These are phyloP conservation scores for Sporobolomyces phaffii DNA, from an alignment of 768 basidiomycete species.

Conservation along the genomic window DNA sequence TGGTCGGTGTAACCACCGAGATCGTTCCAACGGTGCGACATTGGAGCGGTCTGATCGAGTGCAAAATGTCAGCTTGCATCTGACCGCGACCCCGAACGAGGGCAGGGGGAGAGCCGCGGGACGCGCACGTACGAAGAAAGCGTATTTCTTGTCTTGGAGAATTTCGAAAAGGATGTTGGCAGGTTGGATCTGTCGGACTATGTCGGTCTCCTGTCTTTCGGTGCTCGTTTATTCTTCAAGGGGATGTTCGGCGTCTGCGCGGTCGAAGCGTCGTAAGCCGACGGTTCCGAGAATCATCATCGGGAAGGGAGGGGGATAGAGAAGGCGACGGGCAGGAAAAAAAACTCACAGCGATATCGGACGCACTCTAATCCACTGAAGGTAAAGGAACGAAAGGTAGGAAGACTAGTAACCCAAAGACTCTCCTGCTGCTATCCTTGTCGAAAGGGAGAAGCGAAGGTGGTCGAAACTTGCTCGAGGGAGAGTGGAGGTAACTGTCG, in stretches of 20 bases:
- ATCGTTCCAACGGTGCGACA: constrained; percentile 7
- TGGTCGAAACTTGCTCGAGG: not conserved
- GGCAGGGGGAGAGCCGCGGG: not conserved
- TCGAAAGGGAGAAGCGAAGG: not conserved
- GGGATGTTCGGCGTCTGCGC: not conserved
- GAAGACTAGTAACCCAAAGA: not conserved
- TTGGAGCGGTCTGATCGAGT: not conserved
- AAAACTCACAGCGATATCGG: constrained; percentile 31
- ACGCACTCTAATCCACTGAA: constrained; percentile 7
- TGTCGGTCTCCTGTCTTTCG: not conserved
- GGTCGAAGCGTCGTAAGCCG: not conserved
- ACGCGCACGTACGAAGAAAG: not conserved
- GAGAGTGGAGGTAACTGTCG: not conserved
- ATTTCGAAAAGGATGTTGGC: not conserved
- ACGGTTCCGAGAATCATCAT: not conserved
- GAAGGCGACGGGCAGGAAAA: not conserved
- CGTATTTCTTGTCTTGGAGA: not conserved
- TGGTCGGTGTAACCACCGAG: constrained; percentile 12
- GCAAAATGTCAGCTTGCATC: no score
- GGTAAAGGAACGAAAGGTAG: not conserved
- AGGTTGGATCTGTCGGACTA: not conserved
- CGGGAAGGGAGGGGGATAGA: not conserved
- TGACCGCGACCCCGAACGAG: no score
- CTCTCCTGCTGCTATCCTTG: not conserved
- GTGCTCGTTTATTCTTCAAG: not conserved